Evolutionary conservation across 495 filamentous ascomycete genomes (phyloP).

Genomic region (Aspergillus mulundensis): DNA sequence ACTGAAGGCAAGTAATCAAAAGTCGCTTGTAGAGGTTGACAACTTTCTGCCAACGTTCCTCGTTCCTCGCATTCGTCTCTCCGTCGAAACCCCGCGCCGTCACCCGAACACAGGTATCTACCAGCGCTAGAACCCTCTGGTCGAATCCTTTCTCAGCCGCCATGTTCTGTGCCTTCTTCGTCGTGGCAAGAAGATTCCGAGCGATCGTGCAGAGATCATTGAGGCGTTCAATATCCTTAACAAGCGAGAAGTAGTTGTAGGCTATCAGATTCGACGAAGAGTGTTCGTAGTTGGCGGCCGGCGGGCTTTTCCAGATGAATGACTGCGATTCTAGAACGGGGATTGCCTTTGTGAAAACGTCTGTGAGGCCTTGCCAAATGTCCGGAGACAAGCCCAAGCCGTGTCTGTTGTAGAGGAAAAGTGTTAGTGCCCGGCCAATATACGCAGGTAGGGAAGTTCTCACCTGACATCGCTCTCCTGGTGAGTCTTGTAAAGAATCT

Average conservation of each 20-base stretch:
- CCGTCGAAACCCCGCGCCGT: conserved; percentile 88
- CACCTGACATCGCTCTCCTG: conserved; percentile 50
- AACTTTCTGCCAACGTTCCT: conserved; percentile 69
- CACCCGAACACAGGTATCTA: conserved; percentile 80
- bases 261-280: conserved; percentile 68
- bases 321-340: conserved; percentile 60
- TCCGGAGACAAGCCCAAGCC: conserved; percentile 56
- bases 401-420: conserved; percentile 19
- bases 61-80: conserved; percentile 60
- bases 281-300: conserved; percentile 52
- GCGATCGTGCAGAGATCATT: conserved; percentile 83
- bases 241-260: conserved; percentile 66
- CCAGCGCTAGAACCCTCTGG: conserved; percentile 74
- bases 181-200: conserved; percentile 77
- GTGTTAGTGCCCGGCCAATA: conserved; percentile 9
- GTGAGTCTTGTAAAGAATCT: conserved; percentile 49
- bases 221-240: conserved; percentile 76
- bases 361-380: conserved; percentile 66
- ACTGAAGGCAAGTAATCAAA: conserved; percentile 82
- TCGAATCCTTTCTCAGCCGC: conserved; percentile 75
- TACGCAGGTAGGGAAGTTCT: background rate
- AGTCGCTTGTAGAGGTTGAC: conserved; percentile 80
- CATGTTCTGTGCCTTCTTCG: conserved; percentile 80
- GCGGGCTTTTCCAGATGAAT: conserved; percentile 54
- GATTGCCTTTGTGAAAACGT: conserved; percentile 56